phyloP scores from a whole-genome alignment of 306 rosid species.

The Vigna reflexopilosa region DNA sequence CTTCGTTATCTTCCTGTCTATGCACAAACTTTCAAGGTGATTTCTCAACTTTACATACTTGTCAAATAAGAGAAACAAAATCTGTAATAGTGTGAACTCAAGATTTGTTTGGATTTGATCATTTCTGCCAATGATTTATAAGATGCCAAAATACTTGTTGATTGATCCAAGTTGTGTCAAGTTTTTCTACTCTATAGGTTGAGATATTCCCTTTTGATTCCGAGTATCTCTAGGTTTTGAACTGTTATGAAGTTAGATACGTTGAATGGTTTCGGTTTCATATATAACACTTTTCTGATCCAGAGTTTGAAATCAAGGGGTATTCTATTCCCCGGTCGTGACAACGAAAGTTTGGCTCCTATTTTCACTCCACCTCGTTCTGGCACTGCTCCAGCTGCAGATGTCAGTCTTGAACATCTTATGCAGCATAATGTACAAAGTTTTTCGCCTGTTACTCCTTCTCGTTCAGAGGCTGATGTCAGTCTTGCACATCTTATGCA shows the following conservation, averaged over 20 bases:
- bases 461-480: constrained; percentile 48
- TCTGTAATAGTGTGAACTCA: not conserved
- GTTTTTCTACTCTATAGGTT: too few relatives aligned
- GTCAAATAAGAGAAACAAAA: constrained; percentile 6
- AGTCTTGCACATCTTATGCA: constrained; percentile 52
- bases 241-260: too few relatives aligned
- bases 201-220: too few relatives aligned
- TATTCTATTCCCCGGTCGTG: constrained; percentile 83
- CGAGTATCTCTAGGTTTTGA: too few relatives aligned
- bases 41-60: constrained; percentile 25
- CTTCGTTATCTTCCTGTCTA: constrained; percentile 89
- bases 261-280: too few relatives aligned
- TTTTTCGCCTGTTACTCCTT: constrained; percentile 49
- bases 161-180: too few relatives aligned
- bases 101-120: too few relatives aligned
- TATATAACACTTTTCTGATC: constrained; percentile 19
- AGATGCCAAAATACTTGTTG: not conserved
- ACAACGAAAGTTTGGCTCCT: constrained; percentile 84
- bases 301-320: constrained; percentile 92
- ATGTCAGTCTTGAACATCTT: constrained; percentile 49
- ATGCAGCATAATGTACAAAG: constrained; percentile 50
- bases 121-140: not conserved
- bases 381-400: constrained; percentile 50
- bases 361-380: constrained; percentile 72
- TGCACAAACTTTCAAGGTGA: constrained; percentile 91